Evolutionary conservation across 2,329 filamentous ascomycete species (phyloP).

Genomic region (Acarospora socialis): DNA sequence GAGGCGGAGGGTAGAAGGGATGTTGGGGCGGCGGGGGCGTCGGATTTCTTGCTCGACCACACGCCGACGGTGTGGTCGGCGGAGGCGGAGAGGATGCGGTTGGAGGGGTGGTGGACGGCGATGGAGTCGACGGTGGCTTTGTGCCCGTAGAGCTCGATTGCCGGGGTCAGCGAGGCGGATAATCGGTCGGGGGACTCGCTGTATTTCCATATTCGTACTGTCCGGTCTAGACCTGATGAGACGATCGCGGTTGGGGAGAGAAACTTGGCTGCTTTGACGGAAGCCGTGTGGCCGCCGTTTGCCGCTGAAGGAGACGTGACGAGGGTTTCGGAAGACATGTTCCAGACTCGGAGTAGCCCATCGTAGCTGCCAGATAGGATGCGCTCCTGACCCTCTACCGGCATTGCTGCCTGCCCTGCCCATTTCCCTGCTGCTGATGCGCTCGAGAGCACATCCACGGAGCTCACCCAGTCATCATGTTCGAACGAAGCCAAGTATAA

Average conservation of each 20-base stretch:
- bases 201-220: constrained; percentile 83
- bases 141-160: constrained; percentile 74
- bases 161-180: constrained; percentile 51
- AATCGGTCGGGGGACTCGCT: constrained; percentile 48
- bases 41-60: constrained; percentile 69
- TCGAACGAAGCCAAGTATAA: constrained; percentile 83
- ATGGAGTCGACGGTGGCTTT: constrained; percentile 59
- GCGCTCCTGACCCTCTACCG: constrained; percentile 46
- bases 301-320: constrained; percentile 55
- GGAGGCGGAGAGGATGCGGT: constrained; percentile 72
- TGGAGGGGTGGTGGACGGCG: constrained; percentile 57
- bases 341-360: constrained; percentile 77
- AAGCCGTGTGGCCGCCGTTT: constrained; percentile 59
- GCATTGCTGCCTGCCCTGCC: constrained; percentile 33
- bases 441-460: constrained; percentile 64
- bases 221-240: constrained; percentile 71
- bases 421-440: constrained; percentile 47
- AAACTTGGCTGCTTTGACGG: constrained; percentile 73
- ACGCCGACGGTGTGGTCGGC: constrained; percentile 73
- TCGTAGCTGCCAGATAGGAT: constrained; percentile 93
- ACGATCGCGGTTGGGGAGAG: constrained; percentile 64
- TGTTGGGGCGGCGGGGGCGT: constrained; percentile 58
- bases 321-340: constrained; percentile 70
- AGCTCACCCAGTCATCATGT: constrained; percentile 94
- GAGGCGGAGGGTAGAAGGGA: constrained; percentile 53